Evolutionary conservation across 2,329 filamentous ascomycete genomes (phyloP), one percentile per base, ranked within the genome.

Genomic region (Trichoderma lentiforme): DNA sequence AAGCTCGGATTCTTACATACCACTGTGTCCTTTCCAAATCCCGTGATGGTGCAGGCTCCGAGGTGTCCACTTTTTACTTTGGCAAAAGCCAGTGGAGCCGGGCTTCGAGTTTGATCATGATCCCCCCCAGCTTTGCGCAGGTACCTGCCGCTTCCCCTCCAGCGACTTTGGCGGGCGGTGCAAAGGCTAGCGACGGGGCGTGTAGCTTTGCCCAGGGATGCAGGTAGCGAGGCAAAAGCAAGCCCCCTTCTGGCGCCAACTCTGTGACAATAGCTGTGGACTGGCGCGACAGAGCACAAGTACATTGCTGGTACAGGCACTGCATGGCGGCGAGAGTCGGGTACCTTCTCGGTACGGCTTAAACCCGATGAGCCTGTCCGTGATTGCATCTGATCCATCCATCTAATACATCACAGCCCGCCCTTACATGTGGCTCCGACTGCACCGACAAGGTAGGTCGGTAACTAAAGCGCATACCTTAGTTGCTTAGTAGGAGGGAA

Each of bases 1-100:
- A 76, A 74, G 72, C 66, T 71, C 74, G 70, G 72, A 74, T 76
- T 76, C 53, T 66, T 67, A 73, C 71, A 73, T 76, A 79, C 78
- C 80, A 81, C 79, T 80, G 79, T 82, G 80, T 82, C 80, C 80
- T 82, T 81, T 81, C 75, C 73, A 78, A 76, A 79, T 80, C 79
- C 79, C 79, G 79, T 80, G 78, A 79, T 78, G 75, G 73, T 78
- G 75, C 74, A 76, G 71, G 67, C 74, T 71, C 71, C 63, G 58
- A 75, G 71, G 73, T 74, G 76, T 76, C 69, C 72, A 78, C 74
- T 78, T 77, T 78, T 77, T 2, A n/a, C 39, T n/a, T 3, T n/a
- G 15, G 15, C 71, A 58, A 21, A 58, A 53, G 32, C 58, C 39
- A 47, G 67, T 66, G 67, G 66, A 72, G 47, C 15, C 66, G n/a